Evolutionary conservation across 805 yeast species (phyloP).

Genomic region (Maudiozyma saulgeensis): DNA sequence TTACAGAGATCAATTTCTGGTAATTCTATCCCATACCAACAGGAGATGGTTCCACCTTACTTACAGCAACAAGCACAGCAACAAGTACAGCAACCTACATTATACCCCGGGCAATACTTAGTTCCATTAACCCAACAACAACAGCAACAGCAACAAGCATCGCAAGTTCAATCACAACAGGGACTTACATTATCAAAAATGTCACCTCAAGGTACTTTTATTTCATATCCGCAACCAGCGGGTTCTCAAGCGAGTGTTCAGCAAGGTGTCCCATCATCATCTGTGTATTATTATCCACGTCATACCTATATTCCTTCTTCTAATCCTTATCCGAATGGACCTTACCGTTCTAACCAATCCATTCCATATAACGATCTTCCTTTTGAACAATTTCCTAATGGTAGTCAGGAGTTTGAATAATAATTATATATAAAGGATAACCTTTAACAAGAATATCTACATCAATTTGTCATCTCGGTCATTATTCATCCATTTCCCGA

Average conservation of each 20-base stretch:
- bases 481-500: no score
- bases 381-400: neutral
- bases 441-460: no score
- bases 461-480: no score
- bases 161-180: conserved; percentile 20
- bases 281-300: conserved; percentile 2
- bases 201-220: neutral
- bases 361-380: neutral
- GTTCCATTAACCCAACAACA: neutral
- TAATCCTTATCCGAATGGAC: neutral
- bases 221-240: conserved; percentile 8
- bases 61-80: neutral
- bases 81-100: neutral
- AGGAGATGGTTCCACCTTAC: neutral
- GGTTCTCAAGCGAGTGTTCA: conserved; percentile 5
- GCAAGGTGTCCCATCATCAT: neutral
- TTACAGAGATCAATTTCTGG: neutral
- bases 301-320: conserved; percentile 1
- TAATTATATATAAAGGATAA: neutral
- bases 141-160: conserved; percentile 91
- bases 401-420: neutral
- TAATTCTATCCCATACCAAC: neutral
- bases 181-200: neutral
- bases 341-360: neutral
- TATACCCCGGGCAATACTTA: neutral